Evolutionary conservation across 176 grass and related monocot species (phyloP), one percentile per base, ranked within the genome.

Genomic region (Aegilops bicornis): DNA sequence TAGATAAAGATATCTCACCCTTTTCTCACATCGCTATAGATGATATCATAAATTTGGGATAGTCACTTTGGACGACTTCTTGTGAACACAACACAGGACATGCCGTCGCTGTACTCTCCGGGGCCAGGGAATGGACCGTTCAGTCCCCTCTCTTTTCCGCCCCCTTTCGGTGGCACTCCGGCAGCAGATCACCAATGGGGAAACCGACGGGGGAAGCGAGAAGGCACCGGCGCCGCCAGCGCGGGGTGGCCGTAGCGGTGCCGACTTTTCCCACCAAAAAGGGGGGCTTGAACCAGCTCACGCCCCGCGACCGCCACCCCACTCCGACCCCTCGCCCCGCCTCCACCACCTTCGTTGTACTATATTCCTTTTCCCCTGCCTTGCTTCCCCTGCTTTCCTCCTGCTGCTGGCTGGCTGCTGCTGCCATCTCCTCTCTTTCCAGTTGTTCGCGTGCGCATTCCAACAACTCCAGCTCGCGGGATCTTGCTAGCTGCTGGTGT

Each of bases 301-400:
- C 60, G 19, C 24, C 77, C 69, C 32, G 82, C 82, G 82, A 89
- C 82, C 77, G 82, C 87, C 87, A 85, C 65, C 87, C 78, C 85
- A 82, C 82, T 73, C 89, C 63, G 70, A 73, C 43, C 70, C 70
- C 70, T 72, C 69, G 36, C 69, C 22, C 20, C 42, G 47, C 71
- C 15, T 20, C 42, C 78, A 75, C 85, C 87, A 79, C 70, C 73
- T 84, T 42, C 9, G 40, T 42, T 90, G 87, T 80, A 33, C 32
- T 33, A 89, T 93, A 88, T 85, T 90, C 92, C 82, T 75, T 75
- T 50, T 86, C 79, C 71, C 83, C 58, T 42, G 88, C 86, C 54
- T 86, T 39, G 23, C 83, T 56, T 56, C 52, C 52, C 17, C 52
- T 56, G 52, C 52, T 52, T 17, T 20, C 37, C 29, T 86, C 43